A percentile compares a stretch with the other conserved stretches of the same genome.
Evolutionary conservation across 331 rosid genomes (phyloP).

Genomic region (Prunus yedoensis): DNA sequence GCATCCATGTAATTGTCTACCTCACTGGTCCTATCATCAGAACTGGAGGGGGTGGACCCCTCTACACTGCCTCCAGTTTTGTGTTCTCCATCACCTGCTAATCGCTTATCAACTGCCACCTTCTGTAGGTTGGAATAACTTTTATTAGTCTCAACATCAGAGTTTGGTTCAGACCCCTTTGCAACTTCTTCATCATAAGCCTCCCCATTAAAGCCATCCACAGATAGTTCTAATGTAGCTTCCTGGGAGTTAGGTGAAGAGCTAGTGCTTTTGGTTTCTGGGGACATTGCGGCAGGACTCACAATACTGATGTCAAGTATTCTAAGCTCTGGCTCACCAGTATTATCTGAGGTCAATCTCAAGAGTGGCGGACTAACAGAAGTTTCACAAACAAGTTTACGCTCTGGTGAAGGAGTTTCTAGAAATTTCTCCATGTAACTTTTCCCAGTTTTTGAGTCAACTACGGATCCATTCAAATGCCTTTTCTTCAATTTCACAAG

Average conservation of each 20-base stretch:
- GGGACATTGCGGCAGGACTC: conserved; percentile 52
- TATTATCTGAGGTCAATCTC: conserved; percentile 41
- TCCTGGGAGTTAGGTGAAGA: conserved; percentile 55
- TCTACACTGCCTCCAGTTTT: conserved; percentile 43
- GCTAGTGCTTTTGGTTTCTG: conserved; percentile 39
- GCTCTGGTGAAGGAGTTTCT: conserved; percentile 60
- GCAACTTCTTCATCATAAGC: conserved; percentile 33
- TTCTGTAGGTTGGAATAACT: conserved; percentile 35
- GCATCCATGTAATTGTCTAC: conserved; percentile 87
- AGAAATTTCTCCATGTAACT: conserved; percentile 81
- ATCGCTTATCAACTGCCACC: conserved; percentile 36
- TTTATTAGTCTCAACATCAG: conserved; percentile 38
- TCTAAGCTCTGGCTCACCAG: conserved; percentile 56
- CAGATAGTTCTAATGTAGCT: conserved; percentile 34
- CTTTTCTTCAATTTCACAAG: conserved; percentile 77
- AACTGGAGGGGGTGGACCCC: conserved; percentile 38
- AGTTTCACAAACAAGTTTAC: conserved; percentile 54
- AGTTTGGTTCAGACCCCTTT: conserved; percentile 41
- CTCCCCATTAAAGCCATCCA: conserved; percentile 29
- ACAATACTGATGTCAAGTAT: conserved; percentile 69
- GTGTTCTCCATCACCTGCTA: conserved; percentile 43
- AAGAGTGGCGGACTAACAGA: conserved; percentile 41
- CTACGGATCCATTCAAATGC: conserved; percentile 58
- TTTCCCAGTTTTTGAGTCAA: conserved; percentile 59
- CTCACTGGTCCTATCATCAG: conserved; percentile 72